phyloP scores from a whole-genome alignment of 106 monocot genomes.

The Ottelia alismoides region DNA sequence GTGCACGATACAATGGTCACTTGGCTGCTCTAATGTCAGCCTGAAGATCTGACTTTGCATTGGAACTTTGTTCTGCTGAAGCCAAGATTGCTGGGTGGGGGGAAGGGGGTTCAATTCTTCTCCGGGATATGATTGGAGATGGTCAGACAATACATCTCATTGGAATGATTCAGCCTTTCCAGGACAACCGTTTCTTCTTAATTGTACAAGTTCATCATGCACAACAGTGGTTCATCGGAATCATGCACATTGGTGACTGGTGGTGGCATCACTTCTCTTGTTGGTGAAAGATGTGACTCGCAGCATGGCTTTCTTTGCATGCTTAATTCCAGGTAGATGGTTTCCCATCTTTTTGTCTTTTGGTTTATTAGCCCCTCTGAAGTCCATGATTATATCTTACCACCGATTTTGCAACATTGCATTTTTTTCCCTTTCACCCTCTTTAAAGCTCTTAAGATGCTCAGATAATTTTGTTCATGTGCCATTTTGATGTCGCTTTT shows the following conservation, averaged over 20 bases:
- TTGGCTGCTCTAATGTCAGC: slow-evolving; percentile 61
- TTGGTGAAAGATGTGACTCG: slow-evolving; percentile 53
- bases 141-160: slow-evolving; percentile 44
- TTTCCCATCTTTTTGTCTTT: too few relatives aligned
- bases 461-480: not conserved
- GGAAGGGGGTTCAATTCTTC: slow-evolving; percentile 45
- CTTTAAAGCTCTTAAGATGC: not conserved
- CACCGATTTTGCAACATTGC: not conserved
- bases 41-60: slow-evolving; percentile 44
- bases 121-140: slow-evolving; percentile 51
- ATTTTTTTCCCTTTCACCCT: not conserved
- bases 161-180: slow-evolving; percentile 62
- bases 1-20: slow-evolving; percentile 41
- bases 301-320: slow-evolving; percentile 64
- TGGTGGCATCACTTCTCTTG: slow-evolving; percentile 26
- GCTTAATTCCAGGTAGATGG: slow-evolving; percentile 40
- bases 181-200: slow-evolving; percentile 28
- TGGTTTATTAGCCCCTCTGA: too few relatives aligned
- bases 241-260: slow-evolving; percentile 49
- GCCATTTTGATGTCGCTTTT: not conserved
- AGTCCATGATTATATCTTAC: not conserved
- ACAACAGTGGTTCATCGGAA: slow-evolving; percentile 11
- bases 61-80: slow-evolving; percentile 30
- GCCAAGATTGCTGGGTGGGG: slow-evolving; percentile 74
- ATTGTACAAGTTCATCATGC: slow-evolving; percentile 43